Evolutionary conservation across 1,284 basidiomycete genomes (phyloP), one percentile per base, ranked within the genome.

Genomic region (Chalciporus sp.): DNA sequence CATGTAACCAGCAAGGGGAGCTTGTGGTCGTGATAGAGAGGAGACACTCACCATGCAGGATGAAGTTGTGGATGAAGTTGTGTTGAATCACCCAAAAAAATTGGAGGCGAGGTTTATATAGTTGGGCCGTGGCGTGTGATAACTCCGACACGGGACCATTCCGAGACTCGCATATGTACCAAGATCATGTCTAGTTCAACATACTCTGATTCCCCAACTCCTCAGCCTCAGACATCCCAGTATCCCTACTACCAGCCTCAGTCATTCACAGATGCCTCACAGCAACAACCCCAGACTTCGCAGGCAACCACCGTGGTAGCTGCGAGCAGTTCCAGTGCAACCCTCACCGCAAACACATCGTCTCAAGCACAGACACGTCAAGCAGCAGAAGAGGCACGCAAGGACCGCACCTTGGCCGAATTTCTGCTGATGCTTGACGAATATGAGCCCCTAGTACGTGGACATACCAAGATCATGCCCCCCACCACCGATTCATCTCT

Each of bases 401-500:
- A 93, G 66, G 92, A 97, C 70, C 82, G 92, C 46, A 95, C 92
- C 1, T 73, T 99, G 42, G 94, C 93, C 5, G 95, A 99, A 71
- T 95, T 99, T 67, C 80, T 99, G 75, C 79, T 95, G 46, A 92
- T 96, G 89, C 79, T 99, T 37, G 96, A 99, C 66, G 94, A 96
- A 42, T 98, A 98, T 71, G 93, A 97, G 64, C 97, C 97, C 35
- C 72, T 99, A 71, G 94, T 95, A 64, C 58, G 85, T 79, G 2
- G 8, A 16, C 20, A 7, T 17, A 33, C 6, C 31, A 33, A 33
- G 14, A 11, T 23, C 16, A 44, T 31, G 17, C 44, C 29, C 27
- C 19, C 33, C 9, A n/a, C 40, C 37, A 5, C 31, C 8, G 1
- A 3, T n/a, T 20, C 4, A 42, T 10, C 11, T 19, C 47, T 42